A percentile compares a stretch with the other conserved stretches of the same genome.
Evolutionary conservation across 2,329 filamentous ascomycete species (phyloP).

Genomic region (Pseudogymnoascus destructans): DNA sequence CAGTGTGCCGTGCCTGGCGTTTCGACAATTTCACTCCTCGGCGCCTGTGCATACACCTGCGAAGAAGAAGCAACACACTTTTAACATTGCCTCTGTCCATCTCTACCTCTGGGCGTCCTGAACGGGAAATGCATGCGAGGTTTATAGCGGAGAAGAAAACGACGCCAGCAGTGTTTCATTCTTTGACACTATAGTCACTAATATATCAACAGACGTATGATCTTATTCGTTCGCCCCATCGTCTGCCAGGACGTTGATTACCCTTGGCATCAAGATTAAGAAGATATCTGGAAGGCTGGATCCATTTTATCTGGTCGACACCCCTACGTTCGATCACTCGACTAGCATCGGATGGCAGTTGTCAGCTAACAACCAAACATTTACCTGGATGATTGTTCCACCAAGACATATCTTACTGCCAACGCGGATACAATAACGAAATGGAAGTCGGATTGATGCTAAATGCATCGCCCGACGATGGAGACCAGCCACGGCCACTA

Average conservation of each 20-base stretch:
- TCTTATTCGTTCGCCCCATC: neutral
- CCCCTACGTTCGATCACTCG: neutral
- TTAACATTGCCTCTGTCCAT: neutral
- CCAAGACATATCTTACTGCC: neutral
- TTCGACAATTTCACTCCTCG: slow-evolving; percentile 10
- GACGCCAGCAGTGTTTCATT: neutral
- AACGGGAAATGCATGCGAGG: neutral
- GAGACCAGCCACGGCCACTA: slow-evolving; percentile 20
- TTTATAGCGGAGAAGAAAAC: neutral
- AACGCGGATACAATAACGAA: slow-evolving; percentile 12
- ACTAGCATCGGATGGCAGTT: neutral
- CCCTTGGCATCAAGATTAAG: neutral
- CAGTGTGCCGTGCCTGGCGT: slow-evolving; percentile 7
- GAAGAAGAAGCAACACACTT: slow-evolving; percentile 1
- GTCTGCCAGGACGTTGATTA: neutral
- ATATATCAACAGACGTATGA: neutral
- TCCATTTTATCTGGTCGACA: neutral
- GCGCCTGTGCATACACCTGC: slow-evolving; percentile 4
- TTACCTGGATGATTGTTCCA: neutral
- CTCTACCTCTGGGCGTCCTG: neutral
- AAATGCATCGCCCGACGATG: slow-evolving; percentile 22
- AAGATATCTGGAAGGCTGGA: neutral
- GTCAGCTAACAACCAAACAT: neutral
- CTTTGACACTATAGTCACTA: neutral
- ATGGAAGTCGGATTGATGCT: slow-evolving; percentile 27